phyloP scores from a whole-genome alignment of 2,329 filamentous ascomycete genomes.

The Sporothrix brasiliensis region DNA sequence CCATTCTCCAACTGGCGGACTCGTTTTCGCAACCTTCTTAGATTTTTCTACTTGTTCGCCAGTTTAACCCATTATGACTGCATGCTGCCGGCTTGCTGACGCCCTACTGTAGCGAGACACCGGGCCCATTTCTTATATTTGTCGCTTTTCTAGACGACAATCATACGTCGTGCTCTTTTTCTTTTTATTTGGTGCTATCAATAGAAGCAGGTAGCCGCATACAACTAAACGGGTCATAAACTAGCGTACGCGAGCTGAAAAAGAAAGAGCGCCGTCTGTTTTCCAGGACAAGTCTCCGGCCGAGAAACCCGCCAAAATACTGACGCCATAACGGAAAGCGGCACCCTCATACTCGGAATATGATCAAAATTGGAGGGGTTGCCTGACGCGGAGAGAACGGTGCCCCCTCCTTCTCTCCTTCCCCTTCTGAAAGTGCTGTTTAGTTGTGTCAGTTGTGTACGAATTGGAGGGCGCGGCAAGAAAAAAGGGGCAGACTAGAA shows the following conservation, averaged over 20 bases:
- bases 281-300: not conserved
- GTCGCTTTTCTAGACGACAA: not conserved
- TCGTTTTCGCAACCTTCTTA: not conserved
- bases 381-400: not conserved
- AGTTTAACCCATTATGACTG: not conserved
- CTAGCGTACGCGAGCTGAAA: slow-evolving; percentile 25
- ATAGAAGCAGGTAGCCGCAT: slow-evolving; percentile 1
- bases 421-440: not conserved
- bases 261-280: slow-evolving; percentile 2
- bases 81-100: not conserved
- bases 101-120: slow-evolving; percentile 5
- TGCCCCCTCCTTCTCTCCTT: not conserved
- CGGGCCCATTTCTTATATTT: not conserved
- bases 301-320: not conserved
- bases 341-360: not conserved
- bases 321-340: slow-evolving; percentile 15
- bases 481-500: not conserved
- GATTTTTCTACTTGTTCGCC: slow-evolving; percentile 4
- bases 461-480: slow-evolving; percentile 22
- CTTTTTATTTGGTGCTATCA: not conserved
- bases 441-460: not conserved
- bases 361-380: no score
- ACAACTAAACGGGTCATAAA: not conserved
- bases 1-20: not conserved
- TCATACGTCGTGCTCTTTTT: not conserved